Conservation (phyloP, 2,329 filamentous ascomycete species). For the Plenodomus biglobosus region DNA sequence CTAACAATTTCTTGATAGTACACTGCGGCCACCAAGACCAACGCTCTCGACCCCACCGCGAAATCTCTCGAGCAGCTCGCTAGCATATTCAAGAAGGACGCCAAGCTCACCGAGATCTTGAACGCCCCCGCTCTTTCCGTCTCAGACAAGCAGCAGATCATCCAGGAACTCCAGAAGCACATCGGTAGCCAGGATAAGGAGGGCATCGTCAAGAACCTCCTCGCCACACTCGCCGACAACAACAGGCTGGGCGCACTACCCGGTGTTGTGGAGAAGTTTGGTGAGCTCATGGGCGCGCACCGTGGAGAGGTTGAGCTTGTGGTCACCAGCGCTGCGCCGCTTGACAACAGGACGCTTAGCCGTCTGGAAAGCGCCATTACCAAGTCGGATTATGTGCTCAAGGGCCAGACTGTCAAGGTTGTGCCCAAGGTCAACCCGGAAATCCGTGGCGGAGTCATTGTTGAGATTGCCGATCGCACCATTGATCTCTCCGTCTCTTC, state of each 20-base stretch:
- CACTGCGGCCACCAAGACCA: constrained; percentile 89
- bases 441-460: constrained; percentile 87
- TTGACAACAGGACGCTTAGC: constrained; percentile 82
- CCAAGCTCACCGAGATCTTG: constrained; percentile 77
- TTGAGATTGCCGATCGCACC: constrained; percentile 96
- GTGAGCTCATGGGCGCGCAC: constrained; percentile 80
- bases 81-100: constrained; percentile 75
- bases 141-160: constrained; percentile 81
- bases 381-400: constrained; percentile 85
- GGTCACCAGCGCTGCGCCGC: constrained; percentile 85
- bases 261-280: constrained; percentile 85
- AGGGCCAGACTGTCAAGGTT: constrained; percentile 98
- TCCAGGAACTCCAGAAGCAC: constrained; percentile 85
- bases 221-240: constrained; percentile 88
- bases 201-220: constrained; percentile 91
- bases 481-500: constrained; percentile 95
- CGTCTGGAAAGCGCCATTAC: constrained; percentile 84
- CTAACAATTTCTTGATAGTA: constrained; percentile 63
- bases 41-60: constrained; percentile 80
- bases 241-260: constrained; percentile 85
- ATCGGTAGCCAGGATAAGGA: constrained; percentile 68
- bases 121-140: constrained; percentile 74
- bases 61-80: constrained; percentile 73
- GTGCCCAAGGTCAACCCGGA: constrained; percentile 94
- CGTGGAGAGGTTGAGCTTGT: constrained; percentile 91